Evolutionary conservation across 805 yeast genomes (phyloP).

Genomic region (Metschnikowia rubicola): DNA sequence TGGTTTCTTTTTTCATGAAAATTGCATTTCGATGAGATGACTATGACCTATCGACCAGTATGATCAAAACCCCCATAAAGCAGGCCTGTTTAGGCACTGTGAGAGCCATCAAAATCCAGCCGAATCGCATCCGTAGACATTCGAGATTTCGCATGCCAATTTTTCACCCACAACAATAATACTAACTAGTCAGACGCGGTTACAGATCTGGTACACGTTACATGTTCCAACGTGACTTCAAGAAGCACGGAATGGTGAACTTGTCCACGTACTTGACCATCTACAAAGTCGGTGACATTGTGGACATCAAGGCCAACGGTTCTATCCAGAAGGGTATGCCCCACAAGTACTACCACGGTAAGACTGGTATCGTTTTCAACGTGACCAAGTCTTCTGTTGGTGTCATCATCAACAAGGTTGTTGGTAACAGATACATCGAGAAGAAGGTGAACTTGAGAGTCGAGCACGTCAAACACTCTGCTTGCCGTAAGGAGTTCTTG

Average conservation of each 20-base stretch:
- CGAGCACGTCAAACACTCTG: constrained; percentile 99
- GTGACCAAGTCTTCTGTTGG: constrained; percentile 98
- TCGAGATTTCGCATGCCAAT: background rate
- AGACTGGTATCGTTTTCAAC: constrained; percentile 98
- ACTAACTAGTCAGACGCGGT: constrained; percentile 66
- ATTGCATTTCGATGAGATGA: too few relatives aligned
- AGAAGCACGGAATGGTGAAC: constrained; percentile 91
- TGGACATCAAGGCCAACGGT: constrained; percentile 99
- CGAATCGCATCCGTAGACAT: too few relatives aligned
- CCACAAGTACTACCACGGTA: constrained; percentile 99
- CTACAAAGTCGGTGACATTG: constrained; percentile 99
- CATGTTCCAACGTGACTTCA: constrained; percentile 99
- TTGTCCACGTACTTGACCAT: constrained; percentile 95
- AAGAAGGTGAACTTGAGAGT: constrained; percentile 98
- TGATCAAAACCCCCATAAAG: background rate
- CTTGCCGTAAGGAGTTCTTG: constrained; percentile 98
- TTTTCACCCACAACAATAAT: constrained; percentile 4
- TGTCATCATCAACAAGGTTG: constrained; percentile 96
- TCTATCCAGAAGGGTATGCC: constrained; percentile 99
- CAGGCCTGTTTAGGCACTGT: too few relatives aligned
- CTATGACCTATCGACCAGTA: too few relatives aligned
- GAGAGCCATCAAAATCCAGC: too few relatives aligned
- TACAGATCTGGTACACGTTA: constrained; percentile 99
- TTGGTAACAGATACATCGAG: constrained; percentile 98
- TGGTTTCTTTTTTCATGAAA: too few relatives aligned